Percentiles rank a stretch among this genome's conserved stretches.
These are phyloP conservation scores for Mucuna pruriens DNA, from an alignment of 306 rosid genomes.

Conservation along the genomic window DNA sequence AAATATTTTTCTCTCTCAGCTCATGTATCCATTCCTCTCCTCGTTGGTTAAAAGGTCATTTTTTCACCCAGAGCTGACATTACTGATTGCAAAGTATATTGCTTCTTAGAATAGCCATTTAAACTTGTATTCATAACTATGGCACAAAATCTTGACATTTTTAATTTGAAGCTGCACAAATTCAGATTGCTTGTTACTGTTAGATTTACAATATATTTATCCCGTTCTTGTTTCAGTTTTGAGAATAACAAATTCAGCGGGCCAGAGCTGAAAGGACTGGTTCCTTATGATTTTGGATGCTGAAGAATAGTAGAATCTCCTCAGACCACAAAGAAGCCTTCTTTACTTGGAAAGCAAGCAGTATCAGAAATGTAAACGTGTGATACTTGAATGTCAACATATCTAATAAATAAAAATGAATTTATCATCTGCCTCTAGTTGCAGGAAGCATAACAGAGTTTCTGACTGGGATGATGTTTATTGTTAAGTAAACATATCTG, in stretches of 20 bases:
- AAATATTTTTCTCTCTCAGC: too few species aligned
- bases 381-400: neutral
- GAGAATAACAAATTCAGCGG: constrained; percentile 65
- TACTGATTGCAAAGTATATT: neutral
- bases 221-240: constrained; percentile 52
- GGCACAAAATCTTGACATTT: neutral
- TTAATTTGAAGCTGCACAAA: neutral
- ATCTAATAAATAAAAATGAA: constrained; percentile 36
- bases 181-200: neutral
- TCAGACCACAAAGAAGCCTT: constrained; percentile 14
- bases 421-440: neutral
- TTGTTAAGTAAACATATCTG: neutral
- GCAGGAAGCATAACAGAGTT: constrained; percentile 14
- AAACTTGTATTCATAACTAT: neutral
- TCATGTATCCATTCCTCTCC: too few species aligned
- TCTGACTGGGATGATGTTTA: neutral
- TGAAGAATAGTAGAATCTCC: constrained; percentile 38
- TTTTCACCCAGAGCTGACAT: neutral
- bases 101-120: neutral
- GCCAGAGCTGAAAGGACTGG: constrained; percentile 77
- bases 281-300: constrained; percentile 76
- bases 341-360: constrained; percentile 15
- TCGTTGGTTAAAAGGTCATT: too few species aligned
- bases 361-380: constrained; percentile 11
- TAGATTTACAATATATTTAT: neutral